Evolutionary conservation across 768 basidiomycete species (phyloP).

Genomic region (Boletus sensibilis): DNA sequence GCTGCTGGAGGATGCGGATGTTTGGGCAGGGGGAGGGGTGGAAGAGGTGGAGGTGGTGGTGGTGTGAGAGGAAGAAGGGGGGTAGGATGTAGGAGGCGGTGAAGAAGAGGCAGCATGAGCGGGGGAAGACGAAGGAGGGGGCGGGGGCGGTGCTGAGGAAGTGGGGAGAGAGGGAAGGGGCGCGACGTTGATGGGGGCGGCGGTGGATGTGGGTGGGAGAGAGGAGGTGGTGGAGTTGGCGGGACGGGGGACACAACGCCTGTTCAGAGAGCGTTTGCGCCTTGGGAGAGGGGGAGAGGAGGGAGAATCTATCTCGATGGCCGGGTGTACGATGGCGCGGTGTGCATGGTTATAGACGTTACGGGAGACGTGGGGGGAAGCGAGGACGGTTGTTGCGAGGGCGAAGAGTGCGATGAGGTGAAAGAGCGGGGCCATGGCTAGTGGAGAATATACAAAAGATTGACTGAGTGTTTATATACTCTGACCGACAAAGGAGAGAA

Average conservation of each 20-base stretch:
- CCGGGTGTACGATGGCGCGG: slow-evolving; percentile 9
- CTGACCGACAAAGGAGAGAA: neutral
- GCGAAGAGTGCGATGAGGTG: slow-evolving; percentile 44
- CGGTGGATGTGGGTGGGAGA: neutral
- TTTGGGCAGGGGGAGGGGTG: slow-evolving; percentile 14
- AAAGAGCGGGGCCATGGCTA: slow-evolving; percentile 36
- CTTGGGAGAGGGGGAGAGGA: neutral
- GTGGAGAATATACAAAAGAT: slow-evolving; percentile 13
- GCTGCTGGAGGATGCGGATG: slow-evolving; percentile 10
- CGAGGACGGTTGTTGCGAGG: too few species aligned
- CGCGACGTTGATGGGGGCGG: slow-evolving; percentile 24
- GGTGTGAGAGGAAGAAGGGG: too few species aligned
- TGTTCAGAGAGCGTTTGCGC: slow-evolving; percentile 31
- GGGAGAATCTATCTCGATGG: neutral
- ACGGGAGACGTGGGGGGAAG: slow-evolving; percentile 40
- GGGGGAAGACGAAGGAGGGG: neutral
- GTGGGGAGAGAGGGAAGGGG: neutral
- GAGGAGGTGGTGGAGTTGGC: slow-evolving; percentile 15
- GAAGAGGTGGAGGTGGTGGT: neutral
- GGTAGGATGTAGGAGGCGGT: neutral
- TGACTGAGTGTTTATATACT: slow-evolving; percentile 13
- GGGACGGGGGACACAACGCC: slow-evolving; percentile 22
- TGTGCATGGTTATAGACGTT: slow-evolving; percentile 22
- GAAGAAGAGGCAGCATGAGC: neutral
- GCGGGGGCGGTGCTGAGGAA: neutral